phyloP scores from a whole-genome alignment of 2,329 filamentous ascomycete species.

The Verruconis gallopava region DNA sequence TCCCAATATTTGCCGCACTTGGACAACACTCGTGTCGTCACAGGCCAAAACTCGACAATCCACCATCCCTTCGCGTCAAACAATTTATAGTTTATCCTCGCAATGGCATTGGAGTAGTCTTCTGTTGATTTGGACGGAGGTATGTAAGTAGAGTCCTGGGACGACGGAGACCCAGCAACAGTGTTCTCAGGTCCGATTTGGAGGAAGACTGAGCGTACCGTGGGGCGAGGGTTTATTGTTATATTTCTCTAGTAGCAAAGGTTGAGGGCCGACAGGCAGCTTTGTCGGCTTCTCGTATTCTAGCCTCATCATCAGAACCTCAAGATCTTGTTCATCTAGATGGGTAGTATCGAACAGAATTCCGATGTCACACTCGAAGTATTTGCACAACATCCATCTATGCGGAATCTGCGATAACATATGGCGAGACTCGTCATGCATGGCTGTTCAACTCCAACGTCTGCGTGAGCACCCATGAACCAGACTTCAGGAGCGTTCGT shows the following conservation, averaged over 20 bases:
- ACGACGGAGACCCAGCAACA: not conserved
- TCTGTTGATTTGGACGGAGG: slow-evolving; percentile 1
- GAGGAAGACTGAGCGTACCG: slow-evolving; percentile 20
- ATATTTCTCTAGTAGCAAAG: slow-evolving; percentile 25
- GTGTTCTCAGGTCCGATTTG: slow-evolving; percentile 9
- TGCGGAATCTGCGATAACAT: slow-evolving; percentile 33
- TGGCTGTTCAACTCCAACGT: slow-evolving; percentile 33
- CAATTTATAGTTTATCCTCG: slow-evolving; percentile 26
- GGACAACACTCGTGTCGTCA: slow-evolving; percentile 26
- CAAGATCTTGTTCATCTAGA: slow-evolving; percentile 30
- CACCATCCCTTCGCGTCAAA: slow-evolving; percentile 28
- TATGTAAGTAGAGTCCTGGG: not conserved
- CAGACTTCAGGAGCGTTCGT: slow-evolving; percentile 28
- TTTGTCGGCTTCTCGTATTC: slow-evolving; percentile 20
- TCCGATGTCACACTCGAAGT: slow-evolving; percentile 34
- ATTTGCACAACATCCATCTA: slow-evolving; percentile 36
- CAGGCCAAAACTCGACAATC: slow-evolving; percentile 31
- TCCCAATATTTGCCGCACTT: slow-evolving; percentile 23
- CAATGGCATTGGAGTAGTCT: not conserved
- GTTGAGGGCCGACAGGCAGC: slow-evolving; percentile 24
- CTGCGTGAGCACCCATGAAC: slow-evolving; percentile 31
- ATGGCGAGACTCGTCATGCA: slow-evolving; percentile 28
- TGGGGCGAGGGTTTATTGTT: slow-evolving; percentile 21
- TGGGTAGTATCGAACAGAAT: slow-evolving; percentile 30
- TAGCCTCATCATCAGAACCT: slow-evolving; percentile 30